Evolutionary conservation across 108 stramenopile species (phyloP), one percentile per base, ranked within the genome.

Genomic region (Nannochloropsis salina): DNA sequence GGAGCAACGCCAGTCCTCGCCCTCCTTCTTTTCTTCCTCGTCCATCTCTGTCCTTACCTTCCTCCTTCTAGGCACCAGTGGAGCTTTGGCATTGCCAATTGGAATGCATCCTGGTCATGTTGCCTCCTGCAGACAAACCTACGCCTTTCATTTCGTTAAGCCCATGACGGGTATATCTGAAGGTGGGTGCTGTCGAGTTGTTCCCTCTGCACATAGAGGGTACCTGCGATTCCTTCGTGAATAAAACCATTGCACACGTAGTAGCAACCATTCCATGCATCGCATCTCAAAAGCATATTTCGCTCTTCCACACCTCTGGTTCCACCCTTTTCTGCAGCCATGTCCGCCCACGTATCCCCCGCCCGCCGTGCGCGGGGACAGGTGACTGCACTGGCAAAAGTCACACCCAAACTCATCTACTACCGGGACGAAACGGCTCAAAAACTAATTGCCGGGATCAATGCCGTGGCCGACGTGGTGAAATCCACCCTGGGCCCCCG

Each of bases 401-500:
- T 74, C 61, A 74, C 61, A 0, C 61, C 61, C 61, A 74, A 74
- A 74, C n/a, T 74, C 15, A 74, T 74, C 61, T 74, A 74, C 61
- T 74, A 74, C 8, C 61, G 91, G 47, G 97, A 97, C 83, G 95
- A 96, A n/a, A 93, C 95, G 9, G 94, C 96, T 80, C 91, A 91
- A 81, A 93, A 94, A 83, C 93, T 96, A 41, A 95, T 96, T 1
- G 91, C 90, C 15, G 97, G 97, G 44, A 97, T 97, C 92, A 97
- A 97, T 88, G 81, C 93, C 45, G 97, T 98, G 18, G 96, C 97
- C 44, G 89, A 98, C 91, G 97, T 96, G 20, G 97, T 98, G 80
- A 96, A 95, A 88, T 96, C 97, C 11, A 98, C 97, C 2, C 91
- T 98, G 11, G 97, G 97, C 41, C 97, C 97, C 44, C 96, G 97